These are phyloP conservation scores for Boletus vinaceobasis DNA, from an alignment of 768 basidiomycete genomes.

Conservation along the genomic window DNA sequence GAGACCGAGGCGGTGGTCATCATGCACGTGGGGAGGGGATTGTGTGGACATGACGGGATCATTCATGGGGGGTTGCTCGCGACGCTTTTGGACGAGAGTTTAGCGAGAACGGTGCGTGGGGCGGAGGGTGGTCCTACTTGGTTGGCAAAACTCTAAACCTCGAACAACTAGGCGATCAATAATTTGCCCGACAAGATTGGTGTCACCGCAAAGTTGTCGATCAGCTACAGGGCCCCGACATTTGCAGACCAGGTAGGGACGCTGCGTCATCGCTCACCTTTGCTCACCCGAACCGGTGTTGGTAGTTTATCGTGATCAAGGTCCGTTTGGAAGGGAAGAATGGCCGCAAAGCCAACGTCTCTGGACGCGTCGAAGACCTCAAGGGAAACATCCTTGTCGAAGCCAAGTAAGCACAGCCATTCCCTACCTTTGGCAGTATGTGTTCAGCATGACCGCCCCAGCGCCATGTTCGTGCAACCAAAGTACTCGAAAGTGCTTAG, in stretches of 20 bases:
- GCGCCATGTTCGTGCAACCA: constrained; percentile 85
- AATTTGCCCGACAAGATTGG: constrained; percentile 88
- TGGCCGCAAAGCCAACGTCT: constrained; percentile 76
- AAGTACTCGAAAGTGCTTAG: constrained; percentile 79
- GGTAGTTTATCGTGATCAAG: constrained; percentile 80
- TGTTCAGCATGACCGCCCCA: constrained; percentile 25
- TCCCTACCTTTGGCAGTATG: not conserved
- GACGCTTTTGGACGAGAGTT: constrained; percentile 82
- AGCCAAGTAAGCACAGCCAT: constrained; percentile 57
- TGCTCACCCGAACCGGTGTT: not conserved
- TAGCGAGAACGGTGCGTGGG: constrained; percentile 69
- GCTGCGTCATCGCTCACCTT: not conserved
- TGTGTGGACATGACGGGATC: constrained; percentile 95
- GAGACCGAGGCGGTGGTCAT: constrained; percentile 70
- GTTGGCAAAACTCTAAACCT: constrained; percentile 10
- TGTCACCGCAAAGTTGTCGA: constrained; percentile 81
- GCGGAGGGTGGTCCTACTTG: not conserved
- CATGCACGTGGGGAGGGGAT: constrained; percentile 76
- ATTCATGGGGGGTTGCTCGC: constrained; percentile 91
- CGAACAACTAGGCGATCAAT: constrained; percentile 60
- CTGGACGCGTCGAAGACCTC: constrained; percentile 71
- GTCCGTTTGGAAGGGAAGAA: constrained; percentile 61
- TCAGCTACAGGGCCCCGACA: constrained; percentile 86
- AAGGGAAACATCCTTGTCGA: constrained; percentile 82
- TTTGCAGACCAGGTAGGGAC: constrained; percentile 74